Base-by-base conservation (phyloP, 2,329 filamentous ascomycete genomes). In the Dactylellina drechsleri region DNA sequence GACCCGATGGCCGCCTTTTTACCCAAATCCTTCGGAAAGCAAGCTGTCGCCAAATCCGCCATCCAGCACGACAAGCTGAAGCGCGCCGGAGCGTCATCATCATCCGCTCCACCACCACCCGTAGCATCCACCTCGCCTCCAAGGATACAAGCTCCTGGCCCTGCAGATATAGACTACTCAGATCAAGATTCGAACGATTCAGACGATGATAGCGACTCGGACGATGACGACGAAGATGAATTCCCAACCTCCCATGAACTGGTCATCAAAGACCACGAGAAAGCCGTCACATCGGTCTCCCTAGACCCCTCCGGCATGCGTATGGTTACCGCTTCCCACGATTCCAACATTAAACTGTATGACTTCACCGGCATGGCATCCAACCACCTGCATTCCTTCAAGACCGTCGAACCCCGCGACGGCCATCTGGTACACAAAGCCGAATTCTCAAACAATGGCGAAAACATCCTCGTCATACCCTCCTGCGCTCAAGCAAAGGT, bases 281-380 rank as follows among this genome's bases (percentile, higher is more conserved):
- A 92, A 75, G 89, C 93, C 4, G 88, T 98, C 49, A 97, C 94
- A 5, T 90, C 91, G 0, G 86, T 93, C 67, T 90, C 93, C 1
- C 85, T 97, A 56, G 95, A 99, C 82, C 89, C 92, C 0, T 89
- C 93, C 0, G 95, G 95, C 10, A 90, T 90, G 54, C 88, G 95
- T 79, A 84, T 99, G 80, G 89, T 94, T 56, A 95, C 92, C n/a
- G 93, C 91, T 20, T 97, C 93, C 4, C 91, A 90, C 75, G 95
- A 99, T 82, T 96, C 93, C 82, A 92, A 89, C 0, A 84, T 98
- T 79, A 98, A 97, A 81, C 85, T 99, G 16, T 93, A 97, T 83
- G 94, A 99, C 81, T 96, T 99, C 81, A 89, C 93, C 1, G 92
- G 93, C 54, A 96, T 99, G 90, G 97, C 94, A 0, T 92, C 93